Evolutionary conservation across 371 early-diverging fungal genomes (phyloP).

Genomic region (Cokeromyces recurvatus): DNA sequence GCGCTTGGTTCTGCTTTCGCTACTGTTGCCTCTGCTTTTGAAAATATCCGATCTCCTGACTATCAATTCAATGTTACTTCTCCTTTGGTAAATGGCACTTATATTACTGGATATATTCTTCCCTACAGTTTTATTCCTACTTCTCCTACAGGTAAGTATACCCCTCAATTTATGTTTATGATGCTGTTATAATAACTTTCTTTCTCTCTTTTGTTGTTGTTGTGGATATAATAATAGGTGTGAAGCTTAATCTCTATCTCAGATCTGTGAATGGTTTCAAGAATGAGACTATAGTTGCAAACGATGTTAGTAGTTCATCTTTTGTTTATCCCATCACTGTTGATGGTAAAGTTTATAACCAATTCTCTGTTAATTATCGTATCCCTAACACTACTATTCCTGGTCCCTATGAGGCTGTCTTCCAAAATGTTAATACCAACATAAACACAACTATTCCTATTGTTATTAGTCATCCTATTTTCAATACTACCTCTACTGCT

Average conservation of each 20-base stretch:
- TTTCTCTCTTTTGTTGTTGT: neutral
- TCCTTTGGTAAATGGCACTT: constrained; percentile 24
- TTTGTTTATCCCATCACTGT: constrained; percentile 3
- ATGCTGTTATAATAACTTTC: neutral
- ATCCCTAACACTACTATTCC: constrained; percentile 23
- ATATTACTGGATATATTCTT: constrained; percentile 22
- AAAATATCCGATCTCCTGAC: constrained; percentile 1
- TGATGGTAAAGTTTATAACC: constrained; percentile 22
- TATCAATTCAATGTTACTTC: constrained; percentile 9
- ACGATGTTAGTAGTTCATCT: constrained; percentile 21
- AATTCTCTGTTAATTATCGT: constrained; percentile 32
- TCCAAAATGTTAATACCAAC: constrained; percentile 13
- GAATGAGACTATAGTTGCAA: constrained; percentile 12
- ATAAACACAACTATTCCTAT: constrained; percentile 5
- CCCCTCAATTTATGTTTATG: neutral
- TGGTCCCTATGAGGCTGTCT: constrained; percentile 31
- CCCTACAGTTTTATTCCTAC: constrained; percentile 20
- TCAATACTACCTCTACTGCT: neutral
- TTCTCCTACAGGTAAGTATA: constrained; percentile 4
- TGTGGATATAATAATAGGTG: constrained; percentile 1
- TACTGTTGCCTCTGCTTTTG: neutral
- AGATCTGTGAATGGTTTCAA: neutral
- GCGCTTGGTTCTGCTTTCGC: neutral
- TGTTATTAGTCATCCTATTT: neutral
- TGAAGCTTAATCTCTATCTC: constrained; percentile 14